Evolutionary conservation across 257 asterid species (phyloP), one percentile per base, ranked within the genome.

Genomic region (Solanum acaule): DNA sequence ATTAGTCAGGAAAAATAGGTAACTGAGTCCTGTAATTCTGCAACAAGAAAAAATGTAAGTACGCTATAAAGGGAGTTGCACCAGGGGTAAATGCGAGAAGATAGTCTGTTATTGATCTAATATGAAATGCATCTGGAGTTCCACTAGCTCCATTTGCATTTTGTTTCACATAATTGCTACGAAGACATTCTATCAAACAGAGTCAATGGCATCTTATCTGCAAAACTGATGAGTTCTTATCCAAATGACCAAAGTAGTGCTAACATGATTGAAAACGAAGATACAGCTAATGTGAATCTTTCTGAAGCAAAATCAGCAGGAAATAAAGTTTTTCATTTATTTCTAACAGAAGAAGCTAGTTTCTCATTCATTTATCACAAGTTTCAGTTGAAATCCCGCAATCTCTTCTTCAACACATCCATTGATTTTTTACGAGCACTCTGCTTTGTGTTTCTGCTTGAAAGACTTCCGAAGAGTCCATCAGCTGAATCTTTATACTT

Each of bases 381-480:
- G 31, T 73, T 92, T 96, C 95, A 94, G 90, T 94, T 94, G 93
- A 96, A 95, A 89, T 96, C 99, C 91, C 94, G 90, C 63, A 96
- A 93, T 42, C 99, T 90, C 90, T 92, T 94, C 94, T 95, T 96
- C 22, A 95, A 91, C 90, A 90, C 83, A 15, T 96, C 99, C 98
- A 95, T 93, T 35, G 99, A 96, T 88, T 94, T 96, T 90, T 96
- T 95, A 15, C 94, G 91, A 37, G 94, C 96, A 83, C 98, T 95
- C 87, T 95, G 98, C 93, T 94, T 96, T 2, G 96, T 86, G 65
- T 79, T 79, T 90, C 99, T 92, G 78, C 87, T 95, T 12, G 99
- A 91, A 89, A 96, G 96, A 91, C 99, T 96, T 15, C 99, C 99
- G 3, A 96, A 96, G 79, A 96, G 94, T 29, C 99, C 96, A 87